These are phyloP conservation scores for Penicillium sp. DNA, from an alignment of 2,329 filamentous ascomycete species.

Conservation along the genomic window DNA sequence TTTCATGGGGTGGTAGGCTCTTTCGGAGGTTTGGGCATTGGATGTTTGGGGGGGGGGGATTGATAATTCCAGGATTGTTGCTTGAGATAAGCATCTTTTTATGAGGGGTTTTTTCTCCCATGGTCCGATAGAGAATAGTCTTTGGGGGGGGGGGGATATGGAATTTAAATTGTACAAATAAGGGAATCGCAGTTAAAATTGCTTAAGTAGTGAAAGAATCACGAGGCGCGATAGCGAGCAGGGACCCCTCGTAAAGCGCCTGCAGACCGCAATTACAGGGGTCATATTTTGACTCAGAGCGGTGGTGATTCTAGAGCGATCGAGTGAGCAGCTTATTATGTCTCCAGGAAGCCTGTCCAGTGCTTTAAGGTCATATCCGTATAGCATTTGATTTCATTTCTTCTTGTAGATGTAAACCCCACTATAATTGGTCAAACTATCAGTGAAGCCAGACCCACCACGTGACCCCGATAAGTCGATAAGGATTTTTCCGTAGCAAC, in stretches of 20 bases:
- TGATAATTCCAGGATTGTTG: no score
- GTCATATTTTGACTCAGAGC: neutral
- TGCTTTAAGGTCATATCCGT: neutral
- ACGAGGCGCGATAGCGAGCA: neutral
- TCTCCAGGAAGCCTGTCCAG: no score
- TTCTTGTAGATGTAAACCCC: neutral
- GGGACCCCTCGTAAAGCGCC: neutral
- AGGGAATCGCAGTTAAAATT: no score
- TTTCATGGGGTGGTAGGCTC: no score
- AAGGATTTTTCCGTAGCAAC: constrained; percentile 13
- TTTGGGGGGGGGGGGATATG: no score
- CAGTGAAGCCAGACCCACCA: neutral
- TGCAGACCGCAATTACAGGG: neutral
- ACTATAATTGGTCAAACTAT: neutral
- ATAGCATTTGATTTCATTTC: neutral
- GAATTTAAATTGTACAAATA: neutral
- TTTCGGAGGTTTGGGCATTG: no score
- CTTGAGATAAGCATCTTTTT: no score
- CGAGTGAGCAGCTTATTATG: neutral
- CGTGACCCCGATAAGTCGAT: constrained; percentile 14
- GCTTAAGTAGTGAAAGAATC: neutral
- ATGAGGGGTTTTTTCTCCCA: no score
- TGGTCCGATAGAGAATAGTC: no score
- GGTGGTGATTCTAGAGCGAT: neutral
- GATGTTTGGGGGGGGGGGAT: no score